These are phyloP conservation scores for Coccinonectria pachysandricola DNA, from an alignment of 2,329 filamentous ascomycete genomes.

Conservation along the genomic window DNA sequence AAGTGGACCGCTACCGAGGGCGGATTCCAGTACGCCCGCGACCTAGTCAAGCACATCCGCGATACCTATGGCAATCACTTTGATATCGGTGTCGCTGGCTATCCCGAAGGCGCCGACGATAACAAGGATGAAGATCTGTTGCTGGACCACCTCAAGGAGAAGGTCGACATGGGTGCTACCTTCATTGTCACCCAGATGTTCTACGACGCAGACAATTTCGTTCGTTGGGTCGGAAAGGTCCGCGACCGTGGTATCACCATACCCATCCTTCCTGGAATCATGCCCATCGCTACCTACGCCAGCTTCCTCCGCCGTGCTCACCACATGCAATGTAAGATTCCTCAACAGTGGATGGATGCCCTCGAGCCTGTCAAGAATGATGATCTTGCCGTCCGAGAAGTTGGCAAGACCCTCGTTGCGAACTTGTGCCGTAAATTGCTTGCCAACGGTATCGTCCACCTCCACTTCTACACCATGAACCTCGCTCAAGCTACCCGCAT, in stretches of 20 bases:
- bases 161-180: conserved; percentile 84
- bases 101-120: conserved; percentile 92
- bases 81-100: conserved; percentile 93
- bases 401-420: conserved; percentile 78
- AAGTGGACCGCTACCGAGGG: conserved; percentile 84
- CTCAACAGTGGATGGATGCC: conserved; percentile 66
- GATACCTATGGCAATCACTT: conserved; percentile 65
- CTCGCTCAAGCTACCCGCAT: conserved; percentile 87
- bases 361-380: conserved; percentile 95
- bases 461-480: conserved; percentile 99
- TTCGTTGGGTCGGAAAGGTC: conserved; percentile 81
- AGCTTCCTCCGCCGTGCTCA: conserved; percentile 83
- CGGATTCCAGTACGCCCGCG: conserved; percentile 84
- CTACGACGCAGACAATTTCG: conserved; percentile 93
- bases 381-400: conserved; percentile 80
- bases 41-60: conserved; percentile 77
- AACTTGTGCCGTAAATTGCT: conserved; percentile 84
- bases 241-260: conserved; percentile 74
- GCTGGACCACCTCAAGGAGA: conserved; percentile 90
- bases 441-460: conserved; percentile 68
- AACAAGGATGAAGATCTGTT: conserved; percentile 77
- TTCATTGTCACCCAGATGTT: conserved; percentile 99
- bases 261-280: conserved; percentile 78
- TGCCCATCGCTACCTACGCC: conserved; percentile 85
- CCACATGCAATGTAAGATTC: conserved; percentile 82